phyloP scores from a whole-genome alignment of 305 asterid genomes.

The Fraxinus baroniana region DNA sequence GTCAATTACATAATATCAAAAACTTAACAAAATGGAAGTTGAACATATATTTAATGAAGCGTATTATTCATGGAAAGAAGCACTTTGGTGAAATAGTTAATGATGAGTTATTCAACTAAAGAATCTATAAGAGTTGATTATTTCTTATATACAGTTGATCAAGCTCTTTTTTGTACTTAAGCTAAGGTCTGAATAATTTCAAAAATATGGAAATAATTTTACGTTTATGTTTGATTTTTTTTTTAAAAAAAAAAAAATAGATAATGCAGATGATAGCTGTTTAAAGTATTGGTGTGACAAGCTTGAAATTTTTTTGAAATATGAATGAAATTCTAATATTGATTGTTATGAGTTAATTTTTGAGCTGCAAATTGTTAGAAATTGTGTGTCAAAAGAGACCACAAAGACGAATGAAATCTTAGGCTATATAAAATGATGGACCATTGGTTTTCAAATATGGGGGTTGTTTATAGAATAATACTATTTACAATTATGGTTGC shows the following conservation, averaged over 20 bases:
- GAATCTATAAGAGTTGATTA: neutral
- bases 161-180: neutral
- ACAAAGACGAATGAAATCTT: too few relatives aligned
- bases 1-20: too few relatives aligned
- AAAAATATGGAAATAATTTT: too few relatives aligned
- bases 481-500: too few relatives aligned
- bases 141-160: neutral
- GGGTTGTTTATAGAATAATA: too few relatives aligned
- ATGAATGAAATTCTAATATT: neutral
- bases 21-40: too few relatives aligned
- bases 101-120: neutral
- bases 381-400: neutral
- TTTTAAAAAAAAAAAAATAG: too few relatives aligned
- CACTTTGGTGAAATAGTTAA: neutral
- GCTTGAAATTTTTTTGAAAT: neutral
- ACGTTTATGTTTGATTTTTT: neutral
- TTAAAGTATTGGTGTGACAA: neutral
- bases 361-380: neutral
- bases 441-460: too few relatives aligned
- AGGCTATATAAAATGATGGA: too few relatives aligned
- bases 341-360: neutral
- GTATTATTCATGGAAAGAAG: neutral
- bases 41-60: too few relatives aligned
- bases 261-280: neutral
- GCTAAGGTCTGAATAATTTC: neutral